Percentiles rank a stretch among this genome's conserved stretches.
phyloP scores from a whole-genome alignment of 495 filamentous ascomycete species.

The Chaetomium cochliodes region DNA sequence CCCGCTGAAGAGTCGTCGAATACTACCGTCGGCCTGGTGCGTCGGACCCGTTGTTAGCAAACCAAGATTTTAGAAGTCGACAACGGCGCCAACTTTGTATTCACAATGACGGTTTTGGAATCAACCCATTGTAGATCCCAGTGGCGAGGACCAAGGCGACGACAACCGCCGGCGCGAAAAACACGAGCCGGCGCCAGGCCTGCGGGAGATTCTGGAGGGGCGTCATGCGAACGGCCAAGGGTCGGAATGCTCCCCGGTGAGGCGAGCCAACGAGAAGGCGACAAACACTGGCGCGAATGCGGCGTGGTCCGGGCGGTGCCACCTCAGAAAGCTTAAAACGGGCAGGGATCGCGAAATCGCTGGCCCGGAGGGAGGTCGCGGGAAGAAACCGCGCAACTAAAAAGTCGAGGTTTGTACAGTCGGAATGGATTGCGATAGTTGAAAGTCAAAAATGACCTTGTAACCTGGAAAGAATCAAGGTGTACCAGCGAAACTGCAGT shows the following conservation, averaged over 20 bases:
- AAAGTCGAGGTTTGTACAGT: background rate
- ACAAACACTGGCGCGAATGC: background rate
- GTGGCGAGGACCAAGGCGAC: slow-evolving; percentile 21
- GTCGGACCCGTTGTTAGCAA: background rate
- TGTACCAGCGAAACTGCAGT: background rate
- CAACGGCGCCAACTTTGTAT: background rate
- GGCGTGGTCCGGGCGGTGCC: background rate
- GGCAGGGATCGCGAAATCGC: background rate
- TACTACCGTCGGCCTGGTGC: slow-evolving; percentile 27
- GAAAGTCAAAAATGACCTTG: background rate
- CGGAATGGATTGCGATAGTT: too few relatives aligned
- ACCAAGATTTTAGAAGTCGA: background rate
- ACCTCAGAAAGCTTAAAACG: background rate
- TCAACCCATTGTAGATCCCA: slow-evolving; percentile 25
- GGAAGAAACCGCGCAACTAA: background rate
- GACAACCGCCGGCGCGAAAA: slow-evolving; percentile 24
- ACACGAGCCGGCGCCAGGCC: slow-evolving; percentile 29
- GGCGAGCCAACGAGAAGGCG: background rate
- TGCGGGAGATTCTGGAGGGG: slow-evolving; percentile 26
- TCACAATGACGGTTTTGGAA: slow-evolving; percentile 29
- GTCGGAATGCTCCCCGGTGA: slow-evolving; percentile 1
- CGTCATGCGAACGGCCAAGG: slow-evolving; percentile 23
- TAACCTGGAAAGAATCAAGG: background rate
- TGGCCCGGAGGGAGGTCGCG: background rate
- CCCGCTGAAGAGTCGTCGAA: slow-evolving; percentile 8